Base-by-base conservation (phyloP, 768 basidiomycete genomes). In the Lepiota venenata region DNA sequence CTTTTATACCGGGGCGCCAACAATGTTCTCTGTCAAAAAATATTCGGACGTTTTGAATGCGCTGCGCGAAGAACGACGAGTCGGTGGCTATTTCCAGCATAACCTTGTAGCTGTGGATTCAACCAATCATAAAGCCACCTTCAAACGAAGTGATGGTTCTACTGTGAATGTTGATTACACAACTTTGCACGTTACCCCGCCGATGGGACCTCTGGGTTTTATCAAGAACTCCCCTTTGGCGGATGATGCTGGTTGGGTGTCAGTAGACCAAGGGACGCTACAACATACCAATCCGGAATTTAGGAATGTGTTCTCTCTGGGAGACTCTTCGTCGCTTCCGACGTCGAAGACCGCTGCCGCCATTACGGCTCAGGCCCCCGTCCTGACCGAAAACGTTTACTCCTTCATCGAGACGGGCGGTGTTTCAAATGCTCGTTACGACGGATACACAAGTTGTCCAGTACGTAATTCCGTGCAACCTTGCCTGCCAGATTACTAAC, bases 341-440 rank as follows among this genome's bases (percentile, higher is more conserved):
- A 98, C 93, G 22, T 93, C 91, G 69, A 99, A 96, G 78, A 99
- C 96, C 0, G 92, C 90, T 0, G 95, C 96, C 12, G 96, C 95
- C 4, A 88, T 98, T 63, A 93, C 91, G 2, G 84, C 83, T 0
- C 93, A 99, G 69, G 85, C 90, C 1, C 96, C 96, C 10, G 87
- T 99, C 4, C 77, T 98, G 42, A 82, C 87, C 1, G 91, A 98
- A 71, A 98, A 98, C 71, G 56, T 98, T 36, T 87, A 84, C 67
- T 83, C 84, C 22, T 71, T 88, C 29, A 71, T 93, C 66, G 81
- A 88, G 60, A 84, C 80, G 1, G 94, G 93, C 32, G 80, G 80
- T 59, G 68, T 91, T 44, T 77, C 84, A 25, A 62, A 66, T 39
- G 94, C 91, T 2, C 71, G 64, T 44, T 99, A 99, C 64, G 86